These are phyloP conservation scores for Mortierella sp. DNA, from an alignment of 371 early-diverging fungal genomes.

Conservation along the genomic window DNA sequence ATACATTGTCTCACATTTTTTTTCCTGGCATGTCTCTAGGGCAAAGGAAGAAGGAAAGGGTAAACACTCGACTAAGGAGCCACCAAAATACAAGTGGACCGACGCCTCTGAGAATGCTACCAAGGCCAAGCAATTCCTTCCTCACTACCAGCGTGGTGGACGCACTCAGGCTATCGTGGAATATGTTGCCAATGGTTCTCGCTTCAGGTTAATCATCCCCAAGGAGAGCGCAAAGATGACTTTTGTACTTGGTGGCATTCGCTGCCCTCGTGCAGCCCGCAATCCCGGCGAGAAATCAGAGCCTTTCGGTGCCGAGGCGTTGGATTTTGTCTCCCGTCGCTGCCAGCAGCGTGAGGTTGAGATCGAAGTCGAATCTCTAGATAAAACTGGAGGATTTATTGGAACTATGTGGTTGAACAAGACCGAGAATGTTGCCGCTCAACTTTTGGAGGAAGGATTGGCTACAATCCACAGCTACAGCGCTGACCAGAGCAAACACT, in stretches of 20 bases:
- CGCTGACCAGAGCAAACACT: conserved; percentile 83
- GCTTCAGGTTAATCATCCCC: conserved; percentile 87
- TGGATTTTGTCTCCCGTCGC: conserved; percentile 72
- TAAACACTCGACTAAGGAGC: conserved; percentile 83
- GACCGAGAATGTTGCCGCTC: conserved; percentile 71
- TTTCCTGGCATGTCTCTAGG: conserved; percentile 25
- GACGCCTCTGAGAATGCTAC: conserved; percentile 82
- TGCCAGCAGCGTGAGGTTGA: conserved; percentile 93
- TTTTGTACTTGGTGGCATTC: conserved; percentile 85
- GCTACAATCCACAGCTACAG: conserved; percentile 88
- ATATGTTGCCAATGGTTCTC: conserved; percentile 85
- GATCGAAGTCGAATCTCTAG: conserved; percentile 85
- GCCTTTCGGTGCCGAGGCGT: conserved; percentile 89
- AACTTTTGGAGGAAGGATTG: conserved; percentile 83
- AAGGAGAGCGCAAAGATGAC: conserved; percentile 88
- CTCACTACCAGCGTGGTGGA: conserved; percentile 85
- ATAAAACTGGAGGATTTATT: conserved; percentile 93
- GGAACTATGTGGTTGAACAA: conserved; percentile 83
- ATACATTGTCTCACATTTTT: not conserved
- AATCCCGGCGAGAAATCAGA: conserved; percentile 81
- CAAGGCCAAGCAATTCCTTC: conserved; percentile 88
- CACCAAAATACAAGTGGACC: conserved; percentile 73
- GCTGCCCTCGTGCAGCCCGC: conserved; percentile 80
- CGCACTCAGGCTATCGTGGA: conserved; percentile 87
- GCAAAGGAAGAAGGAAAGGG: conserved; percentile 82